Conservation (phyloP, 2,329 filamentous ascomycete genomes). For the Pyrenochaeta sp. region DNA sequence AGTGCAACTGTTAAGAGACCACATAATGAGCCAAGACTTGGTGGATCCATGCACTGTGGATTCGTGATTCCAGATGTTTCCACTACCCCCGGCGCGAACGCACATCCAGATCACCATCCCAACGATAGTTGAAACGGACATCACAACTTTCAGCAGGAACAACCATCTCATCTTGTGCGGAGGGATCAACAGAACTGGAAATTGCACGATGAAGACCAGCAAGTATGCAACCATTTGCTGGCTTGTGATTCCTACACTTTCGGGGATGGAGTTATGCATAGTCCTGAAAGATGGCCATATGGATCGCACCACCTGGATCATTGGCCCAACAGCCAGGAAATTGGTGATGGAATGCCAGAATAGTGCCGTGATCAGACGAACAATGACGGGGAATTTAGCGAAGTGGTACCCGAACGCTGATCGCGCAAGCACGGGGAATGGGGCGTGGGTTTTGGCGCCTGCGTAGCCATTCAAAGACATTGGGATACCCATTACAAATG, state of each 20-base stretch:
- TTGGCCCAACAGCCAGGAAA: too few relatives aligned
- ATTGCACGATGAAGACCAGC: slow-evolving; percentile 24
- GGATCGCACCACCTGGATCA: slow-evolving; percentile 16
- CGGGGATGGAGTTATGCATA: slow-evolving; percentile 55
- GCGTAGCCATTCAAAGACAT: slow-evolving; percentile 28
- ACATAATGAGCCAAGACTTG: too few relatives aligned
- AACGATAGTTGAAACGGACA: slow-evolving; percentile 9
- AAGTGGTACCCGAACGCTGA: slow-evolving; percentile 20
- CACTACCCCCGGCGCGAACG: slow-evolving; percentile 22
- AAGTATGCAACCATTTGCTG: slow-evolving; percentile 36
- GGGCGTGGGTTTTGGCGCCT: slow-evolving; percentile 18
- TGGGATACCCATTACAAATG: too few relatives aligned
- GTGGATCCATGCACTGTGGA: too few relatives aligned
- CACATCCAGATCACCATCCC: slow-evolving; percentile 17
- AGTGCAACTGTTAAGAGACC: too few relatives aligned
- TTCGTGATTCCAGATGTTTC: too few relatives aligned
- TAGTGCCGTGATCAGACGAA: slow-evolving; percentile 15
- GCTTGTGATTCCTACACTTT: slow-evolving; percentile 45
- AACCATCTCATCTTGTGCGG: slow-evolving; percentile 24
- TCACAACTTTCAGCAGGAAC: slow-evolving; percentile 12
- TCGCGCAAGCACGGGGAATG: slow-evolving; percentile 18
- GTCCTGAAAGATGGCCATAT: slow-evolving; percentile 21
- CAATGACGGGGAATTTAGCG: slow-evolving; percentile 17
- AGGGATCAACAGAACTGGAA: slow-evolving; percentile 27
- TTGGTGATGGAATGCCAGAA: too few relatives aligned